Evolutionary conservation across 495 filamentous ascomycete species (phyloP).

Genomic region (Aspergillus wentii): DNA sequence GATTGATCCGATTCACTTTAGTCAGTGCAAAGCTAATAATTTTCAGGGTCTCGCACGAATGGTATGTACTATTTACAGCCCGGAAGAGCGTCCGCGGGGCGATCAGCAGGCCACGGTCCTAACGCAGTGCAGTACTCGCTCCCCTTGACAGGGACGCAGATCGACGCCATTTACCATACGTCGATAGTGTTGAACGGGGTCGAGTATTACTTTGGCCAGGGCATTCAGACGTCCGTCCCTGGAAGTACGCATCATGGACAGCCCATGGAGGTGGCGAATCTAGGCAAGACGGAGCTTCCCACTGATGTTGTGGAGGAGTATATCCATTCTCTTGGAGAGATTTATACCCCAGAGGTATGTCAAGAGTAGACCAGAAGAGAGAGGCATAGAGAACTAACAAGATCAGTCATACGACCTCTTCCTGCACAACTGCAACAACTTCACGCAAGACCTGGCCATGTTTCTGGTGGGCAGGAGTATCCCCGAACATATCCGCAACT

Average conservation of each 20-base stretch:
- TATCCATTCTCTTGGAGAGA: constrained; percentile 71
- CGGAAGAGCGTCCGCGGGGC: no score
- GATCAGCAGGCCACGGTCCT: neutral
- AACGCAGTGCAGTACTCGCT: constrained; percentile 38
- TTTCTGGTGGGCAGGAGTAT: constrained; percentile 90
- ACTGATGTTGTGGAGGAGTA: constrained; percentile 85
- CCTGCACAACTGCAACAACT: constrained; percentile 97
- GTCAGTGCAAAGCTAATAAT: constrained; percentile 9
- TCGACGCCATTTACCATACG: constrained; percentile 91
- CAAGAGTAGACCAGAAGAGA: constrained; percentile 2
- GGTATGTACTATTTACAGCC: constrained; percentile 30
- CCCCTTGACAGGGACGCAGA: constrained; percentile 58
- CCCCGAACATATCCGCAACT: constrained; percentile 79
- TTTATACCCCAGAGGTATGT: constrained; percentile 76
- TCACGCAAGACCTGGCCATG: constrained; percentile 87
- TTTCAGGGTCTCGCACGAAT: constrained; percentile 43
- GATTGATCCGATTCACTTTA: constrained; percentile 2
- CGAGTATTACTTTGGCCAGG: constrained; percentile 70
- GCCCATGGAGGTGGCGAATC: constrained; percentile 69
- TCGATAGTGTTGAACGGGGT: constrained; percentile 75
- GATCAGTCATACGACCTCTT: constrained; percentile 79
- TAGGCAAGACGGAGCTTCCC: constrained; percentile 76
- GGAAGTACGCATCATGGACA: constrained; percentile 80
- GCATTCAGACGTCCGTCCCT: constrained; percentile 74
- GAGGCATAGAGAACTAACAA: constrained; percentile 2